phyloP scores from a whole-genome alignment of 1,139 yeast genomes.

The Suhomyces bokatorum region DNA sequence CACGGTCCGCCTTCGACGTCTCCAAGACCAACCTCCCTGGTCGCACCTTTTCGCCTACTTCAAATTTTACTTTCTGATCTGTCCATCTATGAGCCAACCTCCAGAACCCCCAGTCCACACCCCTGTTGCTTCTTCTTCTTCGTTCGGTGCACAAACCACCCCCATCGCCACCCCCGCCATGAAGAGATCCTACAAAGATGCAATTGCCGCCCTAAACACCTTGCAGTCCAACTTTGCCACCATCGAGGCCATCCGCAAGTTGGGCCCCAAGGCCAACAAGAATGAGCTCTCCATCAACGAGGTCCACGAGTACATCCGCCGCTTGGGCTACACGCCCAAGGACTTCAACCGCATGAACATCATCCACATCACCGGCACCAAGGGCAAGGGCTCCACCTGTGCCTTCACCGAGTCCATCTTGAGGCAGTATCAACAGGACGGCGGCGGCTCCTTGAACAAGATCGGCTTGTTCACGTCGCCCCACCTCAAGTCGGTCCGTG shows the following conservation, averaged over 20 bases:
- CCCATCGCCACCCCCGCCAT: conserved; percentile 1
- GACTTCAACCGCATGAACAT: conserved; percentile 77
- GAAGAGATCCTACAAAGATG: conserved; percentile 57
- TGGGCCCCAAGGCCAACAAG: conserved; percentile 61
- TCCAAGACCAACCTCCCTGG: background rate
- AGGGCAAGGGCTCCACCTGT: conserved; percentile 98
- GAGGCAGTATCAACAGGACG: conserved; percentile 48
- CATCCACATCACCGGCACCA: conserved; percentile 94
- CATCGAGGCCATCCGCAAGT: conserved; percentile 74
- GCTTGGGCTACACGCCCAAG: conserved; percentile 74
- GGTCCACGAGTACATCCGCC: conserved; percentile 85
- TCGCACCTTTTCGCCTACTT: conserved; percentile 2
- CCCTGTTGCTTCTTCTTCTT: conserved; percentile 1
- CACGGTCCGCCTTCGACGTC: no score
- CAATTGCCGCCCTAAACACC: conserved; percentile 79
- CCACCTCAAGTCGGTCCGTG: conserved; percentile 89
- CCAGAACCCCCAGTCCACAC: conserved; percentile 5
- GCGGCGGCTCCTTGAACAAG: conserved; percentile 40
- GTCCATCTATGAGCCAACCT: conserved; percentile 8
- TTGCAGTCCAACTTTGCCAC: conserved; percentile 91
- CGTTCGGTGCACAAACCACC: conserved; percentile 1
- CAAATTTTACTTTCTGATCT: background rate
- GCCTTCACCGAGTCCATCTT: conserved; percentile 88
- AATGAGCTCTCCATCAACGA: conserved; percentile 78
- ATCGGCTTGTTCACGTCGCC: conserved; percentile 95